Evolutionary conservation across 345 rosid species (phyloP).

Genomic region (Zanthoxylum bungeanum): DNA sequence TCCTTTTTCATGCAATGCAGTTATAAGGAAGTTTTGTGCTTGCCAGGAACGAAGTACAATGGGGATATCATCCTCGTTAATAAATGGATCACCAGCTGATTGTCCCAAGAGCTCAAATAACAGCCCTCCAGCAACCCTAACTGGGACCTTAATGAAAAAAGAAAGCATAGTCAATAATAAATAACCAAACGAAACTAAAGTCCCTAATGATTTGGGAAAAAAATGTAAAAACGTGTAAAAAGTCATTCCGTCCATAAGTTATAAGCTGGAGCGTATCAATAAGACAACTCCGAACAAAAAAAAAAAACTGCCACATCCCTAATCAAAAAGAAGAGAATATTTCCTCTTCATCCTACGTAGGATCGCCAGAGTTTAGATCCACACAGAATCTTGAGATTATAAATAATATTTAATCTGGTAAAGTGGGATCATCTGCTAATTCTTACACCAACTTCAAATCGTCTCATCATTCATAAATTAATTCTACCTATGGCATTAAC

Average conservation of each 20-base stretch:
- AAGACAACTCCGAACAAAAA: background rate
- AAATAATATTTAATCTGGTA: background rate
- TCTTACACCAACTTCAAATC: background rate
- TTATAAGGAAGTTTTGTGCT: conserved; percentile 84
- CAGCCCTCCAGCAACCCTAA: conserved; percentile 96
- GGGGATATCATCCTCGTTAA: conserved; percentile 90
- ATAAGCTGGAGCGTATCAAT: background rate
- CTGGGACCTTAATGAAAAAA: conserved; percentile 62
- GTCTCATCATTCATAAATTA: background rate
- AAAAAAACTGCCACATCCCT: background rate
- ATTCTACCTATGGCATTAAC: background rate
- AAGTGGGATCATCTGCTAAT: background rate
- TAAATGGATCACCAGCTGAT: conserved; percentile 89
- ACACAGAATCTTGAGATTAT: background rate
- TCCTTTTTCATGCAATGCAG: conserved; percentile 82
- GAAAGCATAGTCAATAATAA: conserved; percentile 6
- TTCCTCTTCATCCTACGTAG: background rate
- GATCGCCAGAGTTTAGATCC: background rate
- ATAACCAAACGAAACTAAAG: conserved; percentile 5
- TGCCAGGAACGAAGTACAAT: conserved; percentile 96
- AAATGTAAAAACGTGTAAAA: background rate
- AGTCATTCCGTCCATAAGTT: background rate
- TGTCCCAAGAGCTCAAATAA: conserved; percentile 96
- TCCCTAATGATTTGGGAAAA: conserved; percentile 1
- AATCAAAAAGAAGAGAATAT: background rate